These are phyloP conservation scores for Leptographium lundbergii DNA, from an alignment of 2,329 filamentous ascomycete species.

Conservation along the genomic window DNA sequence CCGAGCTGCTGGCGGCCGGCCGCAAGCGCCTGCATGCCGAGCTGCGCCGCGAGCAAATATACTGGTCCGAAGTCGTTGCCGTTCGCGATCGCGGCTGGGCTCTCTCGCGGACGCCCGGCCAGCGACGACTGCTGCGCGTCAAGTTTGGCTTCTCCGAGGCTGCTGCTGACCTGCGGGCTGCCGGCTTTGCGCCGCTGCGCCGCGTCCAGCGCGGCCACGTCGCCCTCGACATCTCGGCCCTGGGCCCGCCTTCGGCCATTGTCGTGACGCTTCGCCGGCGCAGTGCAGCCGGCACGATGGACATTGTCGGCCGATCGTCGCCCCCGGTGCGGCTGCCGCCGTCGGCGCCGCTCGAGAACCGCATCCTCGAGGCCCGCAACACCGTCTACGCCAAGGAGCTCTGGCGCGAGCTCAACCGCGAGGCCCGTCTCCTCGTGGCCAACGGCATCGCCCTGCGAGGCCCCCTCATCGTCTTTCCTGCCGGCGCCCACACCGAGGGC, in stretches of 20 bases:
- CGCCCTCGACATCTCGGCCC: conserved; percentile 51
- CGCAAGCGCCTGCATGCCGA: conserved; percentile 63
- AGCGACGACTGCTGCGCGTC: conserved; percentile 66
- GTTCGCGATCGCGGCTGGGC: conserved; percentile 81
- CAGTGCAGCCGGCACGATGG: conserved; percentile 34
- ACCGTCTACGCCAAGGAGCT: conserved; percentile 76
- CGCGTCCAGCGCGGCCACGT: conserved; percentile 64
- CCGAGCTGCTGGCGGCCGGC: conserved; percentile 60
- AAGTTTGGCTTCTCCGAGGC: conserved; percentile 80
- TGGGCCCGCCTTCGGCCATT: conserved; percentile 27
- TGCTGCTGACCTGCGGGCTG: conserved; percentile 46
- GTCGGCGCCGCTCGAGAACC: conserved; percentile 49
- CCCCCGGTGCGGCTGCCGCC: conserved; percentile 40
- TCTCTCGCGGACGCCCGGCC: conserved; percentile 62
- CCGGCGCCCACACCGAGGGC: conserved; percentile 42
- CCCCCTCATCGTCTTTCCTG: conserved; percentile 40
- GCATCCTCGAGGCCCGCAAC: conserved; percentile 64
- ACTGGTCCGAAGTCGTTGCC: conserved; percentile 76
- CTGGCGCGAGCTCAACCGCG: conserved; percentile 78
- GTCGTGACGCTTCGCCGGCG: conserved; percentile 5
- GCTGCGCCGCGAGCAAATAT: conserved; percentile 66
- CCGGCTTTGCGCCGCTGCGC: conserved; percentile 69
- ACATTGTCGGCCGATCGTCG: conserved; percentile 42
- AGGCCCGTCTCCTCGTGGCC: conserved; percentile 60
- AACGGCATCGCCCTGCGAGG: conserved; percentile 56